Percentiles rank a stretch among this genome's conserved stretches.
Conservation (phyloP, 2,329 filamentous ascomycete species). For the Venturia effusa region DNA sequence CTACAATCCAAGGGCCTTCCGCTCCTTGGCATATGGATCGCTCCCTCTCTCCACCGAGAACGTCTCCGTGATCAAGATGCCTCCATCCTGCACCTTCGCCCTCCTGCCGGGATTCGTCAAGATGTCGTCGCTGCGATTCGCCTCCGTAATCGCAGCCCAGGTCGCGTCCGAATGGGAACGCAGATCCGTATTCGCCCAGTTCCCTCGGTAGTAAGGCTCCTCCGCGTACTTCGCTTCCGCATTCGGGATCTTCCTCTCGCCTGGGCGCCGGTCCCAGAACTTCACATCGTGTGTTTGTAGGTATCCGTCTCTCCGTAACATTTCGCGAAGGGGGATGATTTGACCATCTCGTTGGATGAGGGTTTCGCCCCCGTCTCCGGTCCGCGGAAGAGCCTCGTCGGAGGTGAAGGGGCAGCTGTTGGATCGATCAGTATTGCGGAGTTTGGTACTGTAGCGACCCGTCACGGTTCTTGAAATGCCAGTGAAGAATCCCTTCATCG, state of each 20-base stretch:
- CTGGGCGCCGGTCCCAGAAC: not conserved
- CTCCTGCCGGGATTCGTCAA: not conserved
- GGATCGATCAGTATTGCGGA: not conserved
- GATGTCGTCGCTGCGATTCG: not conserved
- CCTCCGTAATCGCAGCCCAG: not conserved
- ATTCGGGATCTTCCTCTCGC: not conserved
- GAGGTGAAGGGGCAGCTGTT: not conserved
- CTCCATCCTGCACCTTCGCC: not conserved
- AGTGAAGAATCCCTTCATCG: conserved; percentile 16
- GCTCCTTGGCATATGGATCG: not conserved
- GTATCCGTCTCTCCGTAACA: not conserved
- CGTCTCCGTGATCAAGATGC: not conserved
- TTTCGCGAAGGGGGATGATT: not conserved
- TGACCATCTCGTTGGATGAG: not conserved
- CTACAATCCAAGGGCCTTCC: not conserved
- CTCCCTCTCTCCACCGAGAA: not conserved
- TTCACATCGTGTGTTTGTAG: not conserved
- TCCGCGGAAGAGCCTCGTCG: not conserved
- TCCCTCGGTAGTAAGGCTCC: not conserved
- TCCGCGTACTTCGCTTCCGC: not conserved
- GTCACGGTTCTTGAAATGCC: not conserved
- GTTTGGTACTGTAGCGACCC: not conserved
- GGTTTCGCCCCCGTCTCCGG: not conserved
- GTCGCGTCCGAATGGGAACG: not conserved
- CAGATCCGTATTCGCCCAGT: not conserved